Conservation (phyloP, 2,329 filamentous ascomycete genomes). For the Acephala macrosclerotiorum region DNA sequence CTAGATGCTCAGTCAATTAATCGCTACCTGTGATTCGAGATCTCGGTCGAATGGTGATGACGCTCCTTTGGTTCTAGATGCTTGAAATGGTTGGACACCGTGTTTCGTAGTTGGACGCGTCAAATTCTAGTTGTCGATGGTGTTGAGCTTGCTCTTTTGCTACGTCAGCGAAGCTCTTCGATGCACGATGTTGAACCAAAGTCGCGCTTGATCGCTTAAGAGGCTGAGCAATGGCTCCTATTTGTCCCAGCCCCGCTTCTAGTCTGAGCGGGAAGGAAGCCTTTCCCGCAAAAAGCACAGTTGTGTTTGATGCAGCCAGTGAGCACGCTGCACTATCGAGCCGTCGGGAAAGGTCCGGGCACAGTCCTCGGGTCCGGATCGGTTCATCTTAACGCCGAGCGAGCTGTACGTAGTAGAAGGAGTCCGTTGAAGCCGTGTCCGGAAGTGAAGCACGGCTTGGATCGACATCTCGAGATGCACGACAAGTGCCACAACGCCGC, state of each 20-base stretch:
- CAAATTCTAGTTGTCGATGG: not conserved
- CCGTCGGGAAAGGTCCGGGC: not conserved
- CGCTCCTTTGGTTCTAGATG: not conserved
- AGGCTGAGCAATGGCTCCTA: not conserved
- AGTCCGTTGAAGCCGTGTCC: no score
- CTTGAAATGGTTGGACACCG: not conserved
- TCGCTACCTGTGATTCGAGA: no score
- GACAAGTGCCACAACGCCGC: no score
- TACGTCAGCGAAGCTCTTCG: not conserved
- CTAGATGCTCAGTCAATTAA: no score
- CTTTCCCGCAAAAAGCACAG: not conserved
- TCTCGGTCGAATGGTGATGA: not conserved
- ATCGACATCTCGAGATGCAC: no score
- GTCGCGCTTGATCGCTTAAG: not conserved
- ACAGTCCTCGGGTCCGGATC: no score
- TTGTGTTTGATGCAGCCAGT: not conserved
- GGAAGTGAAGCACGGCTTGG: no score
- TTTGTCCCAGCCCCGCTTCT: not conserved
- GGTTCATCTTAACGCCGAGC: no score
- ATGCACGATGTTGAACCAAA: conserved; percentile 1
- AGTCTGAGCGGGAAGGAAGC: not conserved
- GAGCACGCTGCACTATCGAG: not conserved
- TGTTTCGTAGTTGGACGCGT: not conserved
- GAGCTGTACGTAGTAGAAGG: no score
- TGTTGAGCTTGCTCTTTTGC: not conserved